phyloP scores from a whole-genome alignment of 2,329 filamentous ascomycete genomes.

The Pyricularia pennisetigena region DNA sequence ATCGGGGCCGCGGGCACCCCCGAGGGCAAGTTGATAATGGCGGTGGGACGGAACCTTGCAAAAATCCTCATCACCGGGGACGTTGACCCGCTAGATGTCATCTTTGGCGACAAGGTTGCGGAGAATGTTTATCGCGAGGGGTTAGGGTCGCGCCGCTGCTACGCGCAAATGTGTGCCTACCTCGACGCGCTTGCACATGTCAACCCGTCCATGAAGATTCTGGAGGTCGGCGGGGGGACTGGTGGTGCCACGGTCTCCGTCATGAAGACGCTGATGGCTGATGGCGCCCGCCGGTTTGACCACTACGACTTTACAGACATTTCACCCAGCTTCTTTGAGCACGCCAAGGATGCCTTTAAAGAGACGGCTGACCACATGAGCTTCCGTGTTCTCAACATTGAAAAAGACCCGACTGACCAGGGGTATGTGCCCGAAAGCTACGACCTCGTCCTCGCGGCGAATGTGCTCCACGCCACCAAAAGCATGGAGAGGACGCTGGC shows the following conservation, averaged over 20 bases:
- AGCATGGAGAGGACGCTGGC: conserved; percentile 17
- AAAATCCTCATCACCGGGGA: conserved; percentile 11
- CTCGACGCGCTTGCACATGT: conserved; percentile 13
- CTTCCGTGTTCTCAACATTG: conserved; percentile 22
- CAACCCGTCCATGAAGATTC: conserved; percentile 17
- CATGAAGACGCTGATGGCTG: conserved; percentile 10
- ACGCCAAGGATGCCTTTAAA: conserved; percentile 17
- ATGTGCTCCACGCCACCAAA: conserved; percentile 26
- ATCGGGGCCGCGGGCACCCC: conserved; percentile 7
- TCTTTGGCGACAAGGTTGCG: conserved; percentile 14
- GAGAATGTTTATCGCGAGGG: conserved; percentile 15
- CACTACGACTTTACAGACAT: conserved; percentile 13
- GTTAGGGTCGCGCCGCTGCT: conserved; percentile 11
- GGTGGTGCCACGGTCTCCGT: conserved; percentile 15
- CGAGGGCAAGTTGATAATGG: conserved; percentile 13
- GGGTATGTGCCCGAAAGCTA: conserved; percentile 21
- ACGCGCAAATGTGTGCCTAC: conserved; percentile 11
- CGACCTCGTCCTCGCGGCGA: conserved; percentile 27
- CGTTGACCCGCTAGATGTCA: conserved; percentile 15
- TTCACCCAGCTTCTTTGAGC: conserved; percentile 18
- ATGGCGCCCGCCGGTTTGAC: conserved; percentile 12
- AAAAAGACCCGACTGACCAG: conserved; percentile 18
- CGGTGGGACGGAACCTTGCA: conserved; percentile 13
- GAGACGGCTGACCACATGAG: conserved; percentile 14
- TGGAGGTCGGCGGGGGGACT: conserved; percentile 25